phyloP scores from a whole-genome alignment of 345 rosid species.

The Eucalyptus virginea region DNA sequence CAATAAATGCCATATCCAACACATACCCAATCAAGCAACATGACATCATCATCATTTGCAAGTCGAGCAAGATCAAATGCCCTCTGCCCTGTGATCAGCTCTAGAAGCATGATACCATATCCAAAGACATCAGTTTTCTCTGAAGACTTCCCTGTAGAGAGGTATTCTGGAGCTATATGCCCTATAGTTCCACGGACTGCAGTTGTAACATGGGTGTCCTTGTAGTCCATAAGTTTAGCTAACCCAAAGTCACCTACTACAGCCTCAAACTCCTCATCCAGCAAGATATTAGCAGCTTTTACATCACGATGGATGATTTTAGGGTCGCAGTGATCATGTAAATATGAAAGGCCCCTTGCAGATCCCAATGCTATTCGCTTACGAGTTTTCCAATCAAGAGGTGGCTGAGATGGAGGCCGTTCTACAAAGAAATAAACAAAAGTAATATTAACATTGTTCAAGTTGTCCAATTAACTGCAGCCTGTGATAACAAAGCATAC shows the following conservation, averaged over 20 bases:
- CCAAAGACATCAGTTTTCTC: constrained; percentile 98
- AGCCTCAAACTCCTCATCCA: constrained; percentile 96
- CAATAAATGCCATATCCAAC: neutral
- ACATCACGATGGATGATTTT: constrained; percentile 98
- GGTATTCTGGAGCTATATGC: constrained; percentile 95
- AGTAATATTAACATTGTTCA: neutral
- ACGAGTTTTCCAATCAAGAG: constrained; percentile 87
- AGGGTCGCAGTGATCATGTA: constrained; percentile 98
- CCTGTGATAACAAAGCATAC: neutral
- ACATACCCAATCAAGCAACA: constrained; percentile 96
- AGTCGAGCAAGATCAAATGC: constrained; percentile 97
- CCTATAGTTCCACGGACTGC: constrained; percentile 98
- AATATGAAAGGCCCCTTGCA: constrained; percentile 89
- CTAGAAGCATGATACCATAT: constrained; percentile 93
- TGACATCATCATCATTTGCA: constrained; percentile 94
- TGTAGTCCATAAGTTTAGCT: constrained; percentile 97
- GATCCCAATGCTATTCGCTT: constrained; percentile 89
- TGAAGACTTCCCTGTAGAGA: constrained; percentile 91
- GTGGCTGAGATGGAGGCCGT: constrained; percentile 74
- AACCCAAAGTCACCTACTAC: constrained; percentile 97
- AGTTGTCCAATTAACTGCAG: neutral
- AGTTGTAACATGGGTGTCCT: constrained; percentile 96
- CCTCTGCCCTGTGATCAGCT: constrained; percentile 92
- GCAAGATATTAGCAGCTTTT: constrained; percentile 90
- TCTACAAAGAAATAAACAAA: constrained; percentile 24